Percentiles rank a stretch among this genome's conserved stretches.
Evolutionary conservation across 306 rosid species (phyloP).

Genomic region (Cajanus cajan): DNA sequence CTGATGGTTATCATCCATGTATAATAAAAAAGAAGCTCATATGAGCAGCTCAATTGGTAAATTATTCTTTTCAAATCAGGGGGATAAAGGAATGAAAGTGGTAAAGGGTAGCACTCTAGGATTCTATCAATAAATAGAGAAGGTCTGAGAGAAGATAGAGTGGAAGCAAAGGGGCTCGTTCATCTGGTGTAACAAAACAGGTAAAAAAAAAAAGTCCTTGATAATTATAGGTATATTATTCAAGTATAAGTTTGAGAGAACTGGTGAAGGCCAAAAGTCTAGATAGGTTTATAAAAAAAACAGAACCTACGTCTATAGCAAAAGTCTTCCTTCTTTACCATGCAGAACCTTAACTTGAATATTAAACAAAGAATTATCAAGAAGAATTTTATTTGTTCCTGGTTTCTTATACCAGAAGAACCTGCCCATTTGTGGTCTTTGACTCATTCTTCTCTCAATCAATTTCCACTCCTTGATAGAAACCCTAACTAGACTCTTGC

Average conservation of each 20-base stretch:
- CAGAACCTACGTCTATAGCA: neutral
- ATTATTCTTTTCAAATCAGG: neutral
- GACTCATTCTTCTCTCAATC: neutral
- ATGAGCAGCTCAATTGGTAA: constrained; percentile 7
- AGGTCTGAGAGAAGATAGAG: neutral
- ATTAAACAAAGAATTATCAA: neutral
- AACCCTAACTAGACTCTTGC: neutral
- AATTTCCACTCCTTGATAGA: neutral
- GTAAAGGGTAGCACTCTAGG: neutral
- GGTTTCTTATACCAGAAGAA: constrained; percentile 8
- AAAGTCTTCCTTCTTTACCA: neutral
- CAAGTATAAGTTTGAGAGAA: neutral
- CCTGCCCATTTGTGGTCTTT: neutral
- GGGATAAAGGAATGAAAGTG: neutral
- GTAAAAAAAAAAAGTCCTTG: neutral
- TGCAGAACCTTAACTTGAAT: neutral
- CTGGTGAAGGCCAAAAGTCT: neutral
- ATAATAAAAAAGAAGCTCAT: constrained; percentile 8
- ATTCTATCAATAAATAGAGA: neutral
- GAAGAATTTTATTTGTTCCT: neutral
- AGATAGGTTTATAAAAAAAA: neutral
- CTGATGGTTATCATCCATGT: neutral
- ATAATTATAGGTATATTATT: neutral
- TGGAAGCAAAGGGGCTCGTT: neutral
- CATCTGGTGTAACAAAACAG: neutral